Conservation (phyloP, 225 moss, liverwort and hornwort species). For the Thuidium tamariscinum region DNA sequence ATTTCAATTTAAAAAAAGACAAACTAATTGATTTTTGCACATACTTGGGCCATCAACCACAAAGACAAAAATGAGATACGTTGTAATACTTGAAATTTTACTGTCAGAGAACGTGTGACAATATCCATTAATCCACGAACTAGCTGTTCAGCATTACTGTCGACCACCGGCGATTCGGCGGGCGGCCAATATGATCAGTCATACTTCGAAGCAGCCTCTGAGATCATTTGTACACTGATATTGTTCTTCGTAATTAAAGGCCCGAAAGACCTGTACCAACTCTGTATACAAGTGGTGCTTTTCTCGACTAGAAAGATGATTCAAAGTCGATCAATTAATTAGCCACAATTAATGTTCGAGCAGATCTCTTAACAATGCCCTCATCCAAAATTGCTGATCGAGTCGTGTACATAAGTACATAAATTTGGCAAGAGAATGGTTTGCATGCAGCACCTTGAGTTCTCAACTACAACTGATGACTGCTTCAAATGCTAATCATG, state of each 20-base stretch:
- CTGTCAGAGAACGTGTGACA: not conserved
- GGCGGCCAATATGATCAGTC: not conserved
- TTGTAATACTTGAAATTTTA: not conserved
- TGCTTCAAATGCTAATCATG: conserved; percentile 65
- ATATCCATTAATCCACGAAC: not conserved
- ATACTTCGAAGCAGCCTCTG: conserved; percentile 85
- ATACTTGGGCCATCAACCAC: not conserved
- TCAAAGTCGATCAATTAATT: not conserved
- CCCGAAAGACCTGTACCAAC: conserved; percentile 43
- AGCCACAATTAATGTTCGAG: not conserved
- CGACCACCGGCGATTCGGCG: not conserved
- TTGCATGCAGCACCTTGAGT: conserved; percentile 9
- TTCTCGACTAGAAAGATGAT: not conserved
- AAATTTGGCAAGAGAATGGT: not conserved
- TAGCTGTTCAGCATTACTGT: too few species aligned
- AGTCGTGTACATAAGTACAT: not conserved
- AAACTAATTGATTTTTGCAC: too few species aligned
- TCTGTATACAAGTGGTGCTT: not conserved
- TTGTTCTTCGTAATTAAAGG: conserved; percentile 30
- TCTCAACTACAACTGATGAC: conserved; percentile 65
- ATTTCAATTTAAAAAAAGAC: not conserved
- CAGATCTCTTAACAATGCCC: not conserved
- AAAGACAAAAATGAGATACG: not conserved
- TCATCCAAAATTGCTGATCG: not conserved
- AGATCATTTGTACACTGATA: conserved; percentile 81